These are phyloP conservation scores for Rutidosis leptorrhynchoides DNA, from an alignment of 129 eudicot genomes.

Conservation along the genomic window DNA sequence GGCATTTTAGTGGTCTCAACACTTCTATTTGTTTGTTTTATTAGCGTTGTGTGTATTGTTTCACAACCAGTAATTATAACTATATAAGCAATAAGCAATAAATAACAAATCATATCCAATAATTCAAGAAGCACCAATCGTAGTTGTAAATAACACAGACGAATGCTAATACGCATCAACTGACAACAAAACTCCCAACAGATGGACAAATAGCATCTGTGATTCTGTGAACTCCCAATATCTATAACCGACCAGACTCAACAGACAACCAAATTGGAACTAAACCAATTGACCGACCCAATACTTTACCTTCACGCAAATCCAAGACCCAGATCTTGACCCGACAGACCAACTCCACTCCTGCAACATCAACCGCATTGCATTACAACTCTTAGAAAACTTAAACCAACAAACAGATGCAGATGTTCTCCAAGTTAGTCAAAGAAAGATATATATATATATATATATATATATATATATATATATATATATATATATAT, in stretches of 20 bases:
- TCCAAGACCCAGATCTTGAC: conserved; percentile 9
- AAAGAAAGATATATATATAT: too few relatives aligned
- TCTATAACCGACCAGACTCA: conserved; percentile 4
- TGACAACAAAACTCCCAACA: not conserved
- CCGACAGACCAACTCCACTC: conserved; percentile 9
- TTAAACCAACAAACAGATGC: not conserved
- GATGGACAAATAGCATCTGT: conserved; percentile 15
- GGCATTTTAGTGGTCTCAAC: too few relatives aligned
- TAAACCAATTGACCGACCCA: not conserved
- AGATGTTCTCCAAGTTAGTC: not conserved
- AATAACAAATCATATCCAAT: too few relatives aligned
- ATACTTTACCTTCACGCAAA: conserved; percentile 7
- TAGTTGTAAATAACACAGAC: not conserved
- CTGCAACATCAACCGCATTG: not conserved
- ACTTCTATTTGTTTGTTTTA: too few relatives aligned
- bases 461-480: too few relatives aligned
- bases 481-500: too few relatives aligned
- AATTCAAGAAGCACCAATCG: not conserved
- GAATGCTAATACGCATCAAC: not conserved
- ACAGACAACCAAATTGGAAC: conserved; percentile 8
- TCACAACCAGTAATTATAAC: too few relatives aligned
- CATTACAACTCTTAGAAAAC: conserved; percentile 1
- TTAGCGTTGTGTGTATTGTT: too few relatives aligned
- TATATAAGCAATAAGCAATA: too few relatives aligned
- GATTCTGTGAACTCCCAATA: conserved; percentile 1